Base-by-base conservation (phyloP, 805 yeast genomes). In the Kuraishia piskuri region DNA sequence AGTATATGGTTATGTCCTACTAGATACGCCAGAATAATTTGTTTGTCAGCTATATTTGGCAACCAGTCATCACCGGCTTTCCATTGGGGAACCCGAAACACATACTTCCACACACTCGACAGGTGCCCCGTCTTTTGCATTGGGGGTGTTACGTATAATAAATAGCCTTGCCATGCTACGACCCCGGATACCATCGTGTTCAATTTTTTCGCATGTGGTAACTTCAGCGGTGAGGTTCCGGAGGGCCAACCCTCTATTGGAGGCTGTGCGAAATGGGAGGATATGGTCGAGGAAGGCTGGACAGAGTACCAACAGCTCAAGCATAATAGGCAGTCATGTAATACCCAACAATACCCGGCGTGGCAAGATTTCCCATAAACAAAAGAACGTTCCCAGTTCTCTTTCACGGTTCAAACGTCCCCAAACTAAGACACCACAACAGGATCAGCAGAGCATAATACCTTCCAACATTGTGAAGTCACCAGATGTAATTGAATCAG, bases 401-500 rank as follows among this genome's bases (percentile, higher is more conserved):
- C 14, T 31, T 4, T 31, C 40, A n/a, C 40, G 40, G 17, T 31
- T 31, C 14, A 31, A 31, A n/a, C 40, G 14, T 12, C 40, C 40
- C 9, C 40, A 31, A 5, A n/a, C 40, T n/a, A 5, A 12, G 17
- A 6, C 17, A 12, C 17, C 40, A 31, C 40, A 31, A 31, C n/a
- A 31, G 14, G 17, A 31, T 6, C 40, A 31, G 17, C 8, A 31
- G 8, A 31, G 14, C 17, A 31, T 31, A 6, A 31, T 31, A 10
- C 40, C 40, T 31, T 31, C 40, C 40, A 31, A 31, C 17, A 31
- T 31, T 31, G 57, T 55, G 26, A 55, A 55, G 24, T 20, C 56
- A 4, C 57, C 57, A 9, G 56, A 51, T 17, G 52, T 51, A 40
- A 55, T 55, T 48, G 46, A 55, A 49, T 44, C 36, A 21, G 57